These are phyloP conservation scores for Aspergillus sp. DNA, from an alignment of 2,329 filamentous ascomycete species.

Conservation along the genomic window DNA sequence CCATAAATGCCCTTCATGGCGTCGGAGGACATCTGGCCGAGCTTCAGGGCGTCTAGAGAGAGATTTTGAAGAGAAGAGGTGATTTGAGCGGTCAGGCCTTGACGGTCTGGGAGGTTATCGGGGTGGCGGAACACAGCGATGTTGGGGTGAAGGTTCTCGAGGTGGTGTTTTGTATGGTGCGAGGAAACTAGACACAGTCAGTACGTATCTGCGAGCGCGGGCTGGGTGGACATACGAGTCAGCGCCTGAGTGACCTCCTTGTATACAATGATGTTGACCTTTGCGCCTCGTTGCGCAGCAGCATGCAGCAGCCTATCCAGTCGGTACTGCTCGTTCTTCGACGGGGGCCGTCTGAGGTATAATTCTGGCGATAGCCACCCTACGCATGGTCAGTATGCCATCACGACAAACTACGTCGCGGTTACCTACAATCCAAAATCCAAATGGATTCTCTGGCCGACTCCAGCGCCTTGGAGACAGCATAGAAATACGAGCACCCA, in stretches of 20 bases:
- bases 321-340: slow-evolving; percentile 78
- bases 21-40: slow-evolving; percentile 68
- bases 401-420: background rate
- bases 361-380: slow-evolving; percentile 86
- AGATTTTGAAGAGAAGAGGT: slow-evolving; percentile 56
- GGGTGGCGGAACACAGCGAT: slow-evolving; percentile 89
- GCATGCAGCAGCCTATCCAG: slow-evolving; percentile 79
- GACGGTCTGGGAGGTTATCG: slow-evolving; percentile 75
- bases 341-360: slow-evolving; percentile 78
- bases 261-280: slow-evolving; percentile 84
- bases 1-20: slow-evolving; percentile 78
- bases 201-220: background rate
- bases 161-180: slow-evolving; percentile 73
- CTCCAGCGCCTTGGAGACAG: slow-evolving; percentile 76
- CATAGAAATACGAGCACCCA: slow-evolving; percentile 81
- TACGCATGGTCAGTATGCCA: slow-evolving; percentile 18
- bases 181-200: slow-evolving; percentile 54
- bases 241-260: slow-evolving; percentile 84
- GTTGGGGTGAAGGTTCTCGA: slow-evolving; percentile 77
- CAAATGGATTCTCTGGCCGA: slow-evolving; percentile 74
- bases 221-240: slow-evolving; percentile 62
- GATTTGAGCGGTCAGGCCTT: slow-evolving; percentile 62
- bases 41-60: slow-evolving; percentile 54
- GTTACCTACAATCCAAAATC: slow-evolving; percentile 69
- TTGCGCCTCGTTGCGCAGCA: slow-evolving; percentile 80